Evolutionary conservation across 805 yeast species (phyloP).

Genomic region (Saccharomycodes ludwigii): DNA sequence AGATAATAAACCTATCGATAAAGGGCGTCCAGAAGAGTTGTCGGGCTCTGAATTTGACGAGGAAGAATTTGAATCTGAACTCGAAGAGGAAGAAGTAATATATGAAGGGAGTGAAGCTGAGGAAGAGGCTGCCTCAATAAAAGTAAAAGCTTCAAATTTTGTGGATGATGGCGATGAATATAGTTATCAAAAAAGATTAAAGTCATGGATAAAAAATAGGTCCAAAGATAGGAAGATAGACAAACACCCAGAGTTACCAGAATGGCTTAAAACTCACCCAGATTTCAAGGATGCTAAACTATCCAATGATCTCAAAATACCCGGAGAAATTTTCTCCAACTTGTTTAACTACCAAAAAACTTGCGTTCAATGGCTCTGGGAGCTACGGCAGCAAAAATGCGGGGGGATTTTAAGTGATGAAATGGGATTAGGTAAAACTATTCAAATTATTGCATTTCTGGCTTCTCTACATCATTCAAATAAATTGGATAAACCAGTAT

Average conservation of each 20-base stretch:
- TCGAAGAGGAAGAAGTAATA: conserved; percentile 13
- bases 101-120: conserved; percentile 10
- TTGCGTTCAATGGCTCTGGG: conserved; percentile 97
- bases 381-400: conserved; percentile 71
- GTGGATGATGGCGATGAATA: conserved; percentile 76
- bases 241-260: conserved; percentile 24
- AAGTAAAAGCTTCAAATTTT: conserved; percentile 15
- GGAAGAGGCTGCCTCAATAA: conserved; percentile 9
- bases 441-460: conserved; percentile 80
- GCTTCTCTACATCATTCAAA: conserved; percentile 86
- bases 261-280: conserved; percentile 74
- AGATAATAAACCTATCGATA: conserved; percentile 12
- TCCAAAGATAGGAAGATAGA: conserved; percentile 26
- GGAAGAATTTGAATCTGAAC: conserved; percentile 16
- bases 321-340: conserved; percentile 83
- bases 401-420: conserved; percentile 98
- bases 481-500: conserved; percentile 58
- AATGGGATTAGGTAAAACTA: conserved; percentile 96
- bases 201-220: conserved; percentile 47
- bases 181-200: conserved; percentile 46
- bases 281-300: conserved; percentile 59
- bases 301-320: conserved; percentile 58
- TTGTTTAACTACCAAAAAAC: conserved; percentile 91
- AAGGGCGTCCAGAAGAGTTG: conserved; percentile 9
- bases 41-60: conserved; percentile 14